A percentile compares a stretch with the other conserved stretches of the same genome.
Conservation (phyloP, 345 rosid genomes). For the Streptanthus diversifolius region DNA sequence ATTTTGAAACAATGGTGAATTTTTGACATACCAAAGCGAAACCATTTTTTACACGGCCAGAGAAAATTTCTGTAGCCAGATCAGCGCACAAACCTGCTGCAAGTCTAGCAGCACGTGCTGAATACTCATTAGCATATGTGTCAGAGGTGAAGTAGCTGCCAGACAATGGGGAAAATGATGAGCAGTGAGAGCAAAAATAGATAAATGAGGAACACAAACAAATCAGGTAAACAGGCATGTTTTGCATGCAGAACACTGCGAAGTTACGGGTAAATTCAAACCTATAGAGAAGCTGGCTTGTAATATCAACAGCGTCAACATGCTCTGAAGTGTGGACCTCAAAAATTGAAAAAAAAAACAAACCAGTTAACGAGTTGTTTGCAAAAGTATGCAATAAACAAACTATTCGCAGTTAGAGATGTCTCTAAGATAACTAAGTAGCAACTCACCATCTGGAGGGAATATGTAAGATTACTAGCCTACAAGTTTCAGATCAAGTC, state of each 20-base stretch:
- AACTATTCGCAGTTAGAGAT: neutral
- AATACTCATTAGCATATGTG: conserved; percentile 95
- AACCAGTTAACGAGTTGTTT: conserved; percentile 19
- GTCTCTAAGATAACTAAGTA: neutral
- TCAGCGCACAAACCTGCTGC: conserved; percentile 98
- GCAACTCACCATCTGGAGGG: conserved; percentile 67
- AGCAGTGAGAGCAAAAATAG: neutral
- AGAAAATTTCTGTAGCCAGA: conserved; percentile 76
- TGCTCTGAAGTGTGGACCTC: conserved; percentile 87
- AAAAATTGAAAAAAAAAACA: conserved; percentile 26
- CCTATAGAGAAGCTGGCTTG: conserved; percentile 75
- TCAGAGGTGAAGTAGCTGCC: conserved; percentile 95
- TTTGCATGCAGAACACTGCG: conserved; percentile 1
- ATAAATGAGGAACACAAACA: neutral
- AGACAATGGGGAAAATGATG: conserved; percentile 3
- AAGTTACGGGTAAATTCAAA: conserved; percentile 27
- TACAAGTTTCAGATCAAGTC: no score
- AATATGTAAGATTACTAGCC: no score
- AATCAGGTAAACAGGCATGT: neutral
- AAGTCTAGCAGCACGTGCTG: conserved; percentile 96
- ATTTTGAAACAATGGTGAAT: neutral
- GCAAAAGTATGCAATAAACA: neutral
- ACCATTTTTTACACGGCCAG: conserved; percentile 80
- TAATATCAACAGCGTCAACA: conserved; percentile 66
- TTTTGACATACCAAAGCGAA: conserved; percentile 80